phyloP scores from a whole-genome alignment of 768 basidiomycete species.

The Rhodotorula sphaerocarpa region DNA sequence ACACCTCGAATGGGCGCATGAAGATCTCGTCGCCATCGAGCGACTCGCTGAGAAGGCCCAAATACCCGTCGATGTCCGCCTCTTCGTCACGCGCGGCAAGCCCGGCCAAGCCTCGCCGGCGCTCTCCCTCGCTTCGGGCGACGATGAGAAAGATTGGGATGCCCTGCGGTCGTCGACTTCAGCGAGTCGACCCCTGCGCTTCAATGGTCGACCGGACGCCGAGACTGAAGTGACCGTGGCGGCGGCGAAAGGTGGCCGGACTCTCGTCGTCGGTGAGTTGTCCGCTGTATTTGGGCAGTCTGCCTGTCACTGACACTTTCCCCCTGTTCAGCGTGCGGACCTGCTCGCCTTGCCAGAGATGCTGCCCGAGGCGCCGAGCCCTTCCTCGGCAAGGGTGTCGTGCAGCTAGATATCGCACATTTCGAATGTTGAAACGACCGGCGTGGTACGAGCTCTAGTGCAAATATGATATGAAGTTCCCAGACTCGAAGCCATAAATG shows the following conservation, averaged over 20 bases:
- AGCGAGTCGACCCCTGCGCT: neutral
- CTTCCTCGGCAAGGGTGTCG: neutral
- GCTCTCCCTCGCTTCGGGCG: neutral
- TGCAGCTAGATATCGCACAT: neutral
- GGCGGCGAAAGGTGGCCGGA: neutral
- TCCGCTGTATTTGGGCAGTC: neutral
- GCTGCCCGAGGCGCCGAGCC: neutral
- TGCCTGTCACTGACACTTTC: neutral
- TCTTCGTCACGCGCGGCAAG: too few species aligned
- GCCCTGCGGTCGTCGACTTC: too few species aligned
- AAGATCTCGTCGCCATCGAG: neutral
- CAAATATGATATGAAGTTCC: too few species aligned
- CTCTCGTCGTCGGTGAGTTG: neutral
- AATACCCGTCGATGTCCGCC: too few species aligned
- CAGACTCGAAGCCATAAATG: too few species aligned
- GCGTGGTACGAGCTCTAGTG: too few species aligned
- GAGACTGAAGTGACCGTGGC: neutral
- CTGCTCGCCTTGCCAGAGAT: neutral
- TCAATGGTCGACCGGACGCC: neutral
- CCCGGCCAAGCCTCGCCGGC: neutral
- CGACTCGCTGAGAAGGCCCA: neutral
- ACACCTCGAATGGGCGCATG: neutral
- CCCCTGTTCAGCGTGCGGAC: neutral
- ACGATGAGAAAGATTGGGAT: neutral
- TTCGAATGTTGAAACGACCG: conserved; percentile 3